A percentile compares a stretch with the other conserved stretches of the same genome.
Conservation (phyloP, 2,329 filamentous ascomycete genomes). For the Pyrenophora teres region DNA sequence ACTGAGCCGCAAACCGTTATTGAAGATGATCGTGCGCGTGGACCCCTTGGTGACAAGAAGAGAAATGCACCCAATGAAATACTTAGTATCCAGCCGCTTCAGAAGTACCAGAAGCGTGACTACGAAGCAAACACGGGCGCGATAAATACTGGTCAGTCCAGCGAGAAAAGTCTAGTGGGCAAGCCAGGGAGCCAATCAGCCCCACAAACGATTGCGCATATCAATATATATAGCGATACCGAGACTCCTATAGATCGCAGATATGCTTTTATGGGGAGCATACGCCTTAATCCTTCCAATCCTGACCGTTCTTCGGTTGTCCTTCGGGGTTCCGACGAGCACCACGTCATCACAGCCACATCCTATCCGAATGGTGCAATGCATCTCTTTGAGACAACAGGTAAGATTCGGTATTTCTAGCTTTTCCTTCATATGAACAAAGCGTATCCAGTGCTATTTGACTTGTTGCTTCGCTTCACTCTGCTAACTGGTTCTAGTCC, state of each 20-base stretch:
- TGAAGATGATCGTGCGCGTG: background rate
- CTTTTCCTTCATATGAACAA: no score
- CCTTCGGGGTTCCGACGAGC: background rate
- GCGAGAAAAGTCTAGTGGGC: conserved; percentile 4
- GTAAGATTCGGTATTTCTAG: background rate
- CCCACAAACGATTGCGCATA: conserved; percentile 13
- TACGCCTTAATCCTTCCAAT: background rate
- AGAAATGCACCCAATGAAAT: background rate
- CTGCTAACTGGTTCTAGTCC: background rate
- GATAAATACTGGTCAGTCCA: background rate
- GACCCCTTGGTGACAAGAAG: background rate
- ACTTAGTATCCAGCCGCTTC: background rate
- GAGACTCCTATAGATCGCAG: background rate
- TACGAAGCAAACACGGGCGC: background rate
- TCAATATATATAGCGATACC: background rate
- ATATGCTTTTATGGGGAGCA: background rate
- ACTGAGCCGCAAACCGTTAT: background rate
- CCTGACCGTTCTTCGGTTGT: conserved; percentile 5
- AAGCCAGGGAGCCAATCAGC: conserved; percentile 8
- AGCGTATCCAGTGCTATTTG: background rate
- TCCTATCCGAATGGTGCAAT: background rate
- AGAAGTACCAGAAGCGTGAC: conserved; percentile 10
- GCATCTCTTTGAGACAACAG: conserved; percentile 8
- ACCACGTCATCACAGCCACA: conserved; percentile 7
- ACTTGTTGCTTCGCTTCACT: background rate